Evolutionary conservation across 257 asterid genomes (phyloP), one percentile per base, ranked within the genome.

Genomic region (Gentiana straminea): DNA sequence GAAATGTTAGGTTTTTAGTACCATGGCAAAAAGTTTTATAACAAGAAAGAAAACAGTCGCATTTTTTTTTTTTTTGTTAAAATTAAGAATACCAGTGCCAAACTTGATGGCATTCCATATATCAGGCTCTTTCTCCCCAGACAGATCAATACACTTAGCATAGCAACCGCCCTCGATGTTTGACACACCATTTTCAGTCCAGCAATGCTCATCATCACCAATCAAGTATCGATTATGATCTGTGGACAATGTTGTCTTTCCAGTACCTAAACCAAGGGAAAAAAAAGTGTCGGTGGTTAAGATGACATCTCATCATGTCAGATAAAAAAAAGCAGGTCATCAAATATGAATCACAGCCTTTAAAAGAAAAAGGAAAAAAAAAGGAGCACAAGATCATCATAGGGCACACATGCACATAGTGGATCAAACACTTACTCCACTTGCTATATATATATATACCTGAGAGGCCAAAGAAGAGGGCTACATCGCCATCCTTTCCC

Each of bases 131-230:
- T 84, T 90, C 74, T 90, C 96, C 67, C 84, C 64, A 0, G 94
- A 66, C 68, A 90, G 73, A 72, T 90, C 98, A 35, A 90, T 70
- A 81, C 98, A 90, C 66, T 90, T 90, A 0, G 97, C 97, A 59
- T 89, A 89, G 75, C 97, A 89, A 49, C 97, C 97, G 13, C 95
- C 97, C 64, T 90, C 98, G 35, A 90, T 90, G 73, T 90, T 90
- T 0, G 98, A 86, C 8, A 90, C 96, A 1, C 98, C 98, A 52
- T 74, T 77, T 5, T 81, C 94, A 52, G 96, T 79, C 98, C 98
- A 90, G 65, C 98, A 90, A 35, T 90, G 98, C 73, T 90, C 98
- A 46, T 90, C 98, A n/a, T 90, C 98, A 64, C 98, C 98, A 38
- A 90, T 82, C 61, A 90, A 73, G 67, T 80, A 82, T 68, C 98